These are phyloP conservation scores for Ocimum tenuiflorum DNA, from an alignment of 257 asterid genomes.

Conservation along the genomic window DNA sequence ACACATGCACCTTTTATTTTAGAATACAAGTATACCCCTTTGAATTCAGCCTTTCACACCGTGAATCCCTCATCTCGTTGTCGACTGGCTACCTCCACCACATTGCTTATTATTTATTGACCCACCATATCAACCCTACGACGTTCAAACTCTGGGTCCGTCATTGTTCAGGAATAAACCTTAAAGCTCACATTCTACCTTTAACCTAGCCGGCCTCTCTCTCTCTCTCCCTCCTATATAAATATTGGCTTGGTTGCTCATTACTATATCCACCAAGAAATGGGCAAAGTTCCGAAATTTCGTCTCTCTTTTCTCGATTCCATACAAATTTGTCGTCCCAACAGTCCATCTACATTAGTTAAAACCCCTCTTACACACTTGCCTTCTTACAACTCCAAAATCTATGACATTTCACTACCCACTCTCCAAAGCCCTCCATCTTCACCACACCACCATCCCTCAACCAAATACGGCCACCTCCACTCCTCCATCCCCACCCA, in stretches of 20 bases:
- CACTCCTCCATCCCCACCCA: slow-evolving; percentile 16
- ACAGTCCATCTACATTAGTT: slow-evolving; percentile 26
- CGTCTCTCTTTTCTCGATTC: slow-evolving; percentile 27
- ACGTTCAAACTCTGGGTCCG: no score
- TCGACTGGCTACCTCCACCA: no score
- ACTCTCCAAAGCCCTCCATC: slow-evolving; percentile 32
- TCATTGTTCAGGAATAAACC: no score
- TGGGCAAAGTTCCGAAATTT: slow-evolving; percentile 25
- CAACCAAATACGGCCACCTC: neutral
- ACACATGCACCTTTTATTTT: no score
- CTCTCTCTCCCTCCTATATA: slow-evolving; percentile 1
- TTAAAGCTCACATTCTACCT: no score
- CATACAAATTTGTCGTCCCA: slow-evolving; percentile 36
- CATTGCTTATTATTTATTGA: no score
- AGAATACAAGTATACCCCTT: no score
- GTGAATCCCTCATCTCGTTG: no score
- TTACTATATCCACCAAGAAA: neutral
- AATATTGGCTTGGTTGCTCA: neutral
- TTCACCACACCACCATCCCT: neutral
- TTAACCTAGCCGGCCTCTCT: slow-evolving; percentile 30
- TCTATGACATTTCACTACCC: slow-evolving; percentile 30
- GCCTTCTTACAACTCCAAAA: slow-evolving; percentile 26
- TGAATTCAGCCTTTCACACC: no score
- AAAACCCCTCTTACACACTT: slow-evolving; percentile 21
- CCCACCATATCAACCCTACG: no score